Conservation (phyloP, 2,329 filamentous ascomycete genomes). For the Aspergillus sojae region DNA sequence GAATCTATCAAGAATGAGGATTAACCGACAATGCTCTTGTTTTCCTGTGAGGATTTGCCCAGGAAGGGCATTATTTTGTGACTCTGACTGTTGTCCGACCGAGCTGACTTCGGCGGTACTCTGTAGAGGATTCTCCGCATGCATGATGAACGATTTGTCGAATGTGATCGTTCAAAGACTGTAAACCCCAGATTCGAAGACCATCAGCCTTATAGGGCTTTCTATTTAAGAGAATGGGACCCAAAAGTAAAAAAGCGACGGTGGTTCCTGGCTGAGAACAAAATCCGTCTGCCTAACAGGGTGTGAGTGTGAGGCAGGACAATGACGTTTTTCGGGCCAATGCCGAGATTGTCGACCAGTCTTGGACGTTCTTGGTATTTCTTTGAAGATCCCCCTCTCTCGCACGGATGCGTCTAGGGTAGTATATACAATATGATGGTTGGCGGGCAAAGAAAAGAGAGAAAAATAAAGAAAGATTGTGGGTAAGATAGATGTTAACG, state of each 20-base stretch:
- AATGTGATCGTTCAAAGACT: constrained; percentile 9
- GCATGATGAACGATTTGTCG: constrained; percentile 16
- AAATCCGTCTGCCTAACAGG: constrained; percentile 37
- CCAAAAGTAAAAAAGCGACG: constrained; percentile 1
- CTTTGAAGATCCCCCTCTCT: background rate
- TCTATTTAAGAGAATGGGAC: background rate
- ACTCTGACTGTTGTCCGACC: constrained; percentile 13
- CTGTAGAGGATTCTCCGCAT: constrained; percentile 10
- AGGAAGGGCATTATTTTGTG: constrained; percentile 46
- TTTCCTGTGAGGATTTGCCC: constrained; percentile 80
- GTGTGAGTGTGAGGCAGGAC: constrained; percentile 7
- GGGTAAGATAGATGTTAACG: constrained; percentile 1
- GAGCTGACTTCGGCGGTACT: constrained; percentile 4
- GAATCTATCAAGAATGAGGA: background rate
- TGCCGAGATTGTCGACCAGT: constrained; percentile 14
- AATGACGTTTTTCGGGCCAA: constrained; percentile 27
- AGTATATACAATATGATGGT: background rate
- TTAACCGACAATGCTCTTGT: constrained; percentile 85
- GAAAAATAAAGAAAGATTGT: background rate
- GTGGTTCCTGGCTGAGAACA: constrained; percentile 7
- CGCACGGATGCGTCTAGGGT: background rate
- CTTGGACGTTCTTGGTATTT: constrained; percentile 1
- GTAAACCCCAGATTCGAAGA: constrained; percentile 11
- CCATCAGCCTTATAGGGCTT: constrained; percentile 14
- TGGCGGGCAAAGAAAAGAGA: background rate